Evolutionary conservation across 1,139 yeast genomes (phyloP).

Genomic region (Diutina siamensis): DNA sequence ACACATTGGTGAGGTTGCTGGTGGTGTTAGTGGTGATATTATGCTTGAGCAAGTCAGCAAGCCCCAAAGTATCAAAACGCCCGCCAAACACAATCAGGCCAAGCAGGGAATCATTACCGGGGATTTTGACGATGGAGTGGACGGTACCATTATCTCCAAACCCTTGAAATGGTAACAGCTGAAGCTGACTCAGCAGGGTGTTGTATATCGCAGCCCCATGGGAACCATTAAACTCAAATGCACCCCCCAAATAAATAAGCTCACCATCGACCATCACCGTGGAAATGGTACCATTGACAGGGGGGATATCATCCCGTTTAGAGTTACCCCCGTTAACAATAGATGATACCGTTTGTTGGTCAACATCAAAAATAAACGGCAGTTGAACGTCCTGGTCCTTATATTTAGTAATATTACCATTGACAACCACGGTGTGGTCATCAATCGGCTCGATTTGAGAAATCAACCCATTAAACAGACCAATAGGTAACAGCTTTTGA

Average conservation of each 20-base stretch:
- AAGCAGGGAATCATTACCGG: constrained; percentile 14
- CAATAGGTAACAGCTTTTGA: constrained; percentile 21
- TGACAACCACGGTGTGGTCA: constrained; percentile 25
- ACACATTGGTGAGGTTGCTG: constrained; percentile 19
- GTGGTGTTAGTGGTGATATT: constrained; percentile 14
- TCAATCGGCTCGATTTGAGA: constrained; percentile 18
- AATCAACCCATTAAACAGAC: constrained; percentile 19
- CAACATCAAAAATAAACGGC: constrained; percentile 44
- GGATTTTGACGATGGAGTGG: constrained; percentile 49
- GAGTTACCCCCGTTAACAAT: constrained; percentile 18
- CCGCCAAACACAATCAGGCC: constrained; percentile 74
- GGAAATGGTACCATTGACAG: constrained; percentile 38
- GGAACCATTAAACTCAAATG: constrained; percentile 43
- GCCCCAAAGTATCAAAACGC: constrained; percentile 50
- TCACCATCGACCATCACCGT: constrained; percentile 37
- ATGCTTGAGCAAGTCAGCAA: constrained; percentile 31
- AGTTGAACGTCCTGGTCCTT: constrained; percentile 27
- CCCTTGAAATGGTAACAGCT: constrained; percentile 62
- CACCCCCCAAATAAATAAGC: constrained; percentile 72
- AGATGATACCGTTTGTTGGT: constrained; percentile 29
- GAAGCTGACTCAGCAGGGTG: constrained; percentile 27
- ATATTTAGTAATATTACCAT: constrained; percentile 31
- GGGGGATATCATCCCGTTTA: constrained; percentile 13
- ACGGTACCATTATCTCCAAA: constrained; percentile 52
- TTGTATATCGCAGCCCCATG: constrained; percentile 63